Conservation (phyloP, 148 eudicot species). For the Rhododendron molle region DNA sequence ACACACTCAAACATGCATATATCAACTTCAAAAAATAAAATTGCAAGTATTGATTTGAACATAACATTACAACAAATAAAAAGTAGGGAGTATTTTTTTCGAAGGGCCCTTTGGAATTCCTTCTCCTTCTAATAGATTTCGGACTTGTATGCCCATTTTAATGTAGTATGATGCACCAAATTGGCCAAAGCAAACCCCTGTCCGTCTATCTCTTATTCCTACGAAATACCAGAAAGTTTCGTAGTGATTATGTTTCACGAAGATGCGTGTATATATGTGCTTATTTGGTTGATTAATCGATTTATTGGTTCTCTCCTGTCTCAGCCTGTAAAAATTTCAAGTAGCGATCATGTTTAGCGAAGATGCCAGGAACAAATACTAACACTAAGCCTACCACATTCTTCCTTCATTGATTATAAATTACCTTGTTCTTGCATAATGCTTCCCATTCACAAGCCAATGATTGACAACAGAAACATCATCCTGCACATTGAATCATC, state of each 20-base stretch:
- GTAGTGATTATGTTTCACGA: neutral
- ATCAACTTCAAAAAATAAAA: neutral
- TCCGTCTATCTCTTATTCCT: neutral
- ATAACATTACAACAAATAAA: neutral
- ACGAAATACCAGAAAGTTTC: neutral
- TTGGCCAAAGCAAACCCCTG: neutral
- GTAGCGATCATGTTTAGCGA: neutral
- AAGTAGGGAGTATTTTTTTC: neutral
- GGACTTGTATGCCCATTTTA: neutral
- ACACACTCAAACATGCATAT: neutral
- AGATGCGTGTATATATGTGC: neutral
- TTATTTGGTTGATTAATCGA: neutral
- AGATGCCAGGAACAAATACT: neutral
- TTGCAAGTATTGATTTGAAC: neutral
- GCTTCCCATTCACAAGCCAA: constrained; percentile 95
- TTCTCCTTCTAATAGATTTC: neutral
- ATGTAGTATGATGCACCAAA: neutral
- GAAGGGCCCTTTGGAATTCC: neutral
- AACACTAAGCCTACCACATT: neutral
- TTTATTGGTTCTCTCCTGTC: neutral
- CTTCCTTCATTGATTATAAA: neutral
- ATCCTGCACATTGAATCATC: constrained; percentile 50
- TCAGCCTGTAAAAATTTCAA: neutral
- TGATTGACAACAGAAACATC: constrained; percentile 81
- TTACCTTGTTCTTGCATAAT: constrained; percentile 91